Conservation (phyloP, 805 yeast species). For the Cyberlindnera mrakii region DNA sequence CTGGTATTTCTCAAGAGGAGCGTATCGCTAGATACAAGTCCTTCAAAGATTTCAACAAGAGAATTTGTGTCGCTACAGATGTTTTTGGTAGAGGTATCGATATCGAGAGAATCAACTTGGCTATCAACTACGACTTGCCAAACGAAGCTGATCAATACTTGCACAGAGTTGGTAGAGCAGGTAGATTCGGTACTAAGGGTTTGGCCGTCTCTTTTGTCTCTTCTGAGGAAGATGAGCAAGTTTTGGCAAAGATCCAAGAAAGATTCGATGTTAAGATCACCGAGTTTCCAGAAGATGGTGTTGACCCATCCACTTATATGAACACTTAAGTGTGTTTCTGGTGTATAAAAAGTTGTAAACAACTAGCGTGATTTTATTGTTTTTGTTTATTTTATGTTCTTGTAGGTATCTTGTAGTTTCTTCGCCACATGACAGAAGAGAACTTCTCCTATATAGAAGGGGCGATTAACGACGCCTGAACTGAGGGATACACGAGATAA, state of each 20-base stretch:
- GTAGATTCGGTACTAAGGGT: constrained; percentile 99
- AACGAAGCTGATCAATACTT: constrained; percentile 95
- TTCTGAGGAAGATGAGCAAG: constrained; percentile 81
- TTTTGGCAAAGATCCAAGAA: constrained; percentile 87
- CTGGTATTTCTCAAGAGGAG: constrained; percentile 94
- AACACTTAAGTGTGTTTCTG: constrained; percentile 51
- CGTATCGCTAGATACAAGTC: constrained; percentile 95
- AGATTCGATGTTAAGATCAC: constrained; percentile 94
- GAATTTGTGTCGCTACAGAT: constrained; percentile 97
- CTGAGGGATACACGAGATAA: no score
- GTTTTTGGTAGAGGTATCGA: constrained; percentile 99
- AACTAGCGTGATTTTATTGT: background rate
- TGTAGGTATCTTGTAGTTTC: no score
- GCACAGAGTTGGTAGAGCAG: constrained; percentile 99
- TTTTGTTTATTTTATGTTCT: no score
- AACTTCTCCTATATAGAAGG: no score
- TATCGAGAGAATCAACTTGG: constrained; percentile 96
- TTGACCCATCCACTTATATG: constrained; percentile 96
- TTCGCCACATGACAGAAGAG: no score
- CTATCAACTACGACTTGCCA: constrained; percentile 96
- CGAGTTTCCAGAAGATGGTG: constrained; percentile 96
- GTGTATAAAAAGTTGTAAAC: background rate
- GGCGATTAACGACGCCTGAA: no score
- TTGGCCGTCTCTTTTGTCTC: constrained; percentile 88
- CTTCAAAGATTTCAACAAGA: constrained; percentile 96